Base-by-base conservation (phyloP, 331 rosid species). In the Telfairia occidentalis region DNA sequence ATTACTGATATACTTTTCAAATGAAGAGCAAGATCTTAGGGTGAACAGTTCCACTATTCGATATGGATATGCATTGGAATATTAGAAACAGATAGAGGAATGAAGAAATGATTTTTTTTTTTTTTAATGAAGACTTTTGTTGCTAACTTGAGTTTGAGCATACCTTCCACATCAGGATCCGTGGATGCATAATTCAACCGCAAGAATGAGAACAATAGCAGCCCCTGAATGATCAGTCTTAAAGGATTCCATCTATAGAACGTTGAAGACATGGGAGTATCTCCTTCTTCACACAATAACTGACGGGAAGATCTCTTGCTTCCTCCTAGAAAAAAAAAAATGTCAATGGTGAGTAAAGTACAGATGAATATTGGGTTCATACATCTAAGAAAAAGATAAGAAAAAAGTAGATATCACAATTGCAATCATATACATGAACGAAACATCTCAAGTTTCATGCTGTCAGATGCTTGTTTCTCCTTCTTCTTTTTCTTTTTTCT, bases 111-210 rank as follows among this genome's bases (percentile, higher is more conserved):
- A 26, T 38, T 38, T 38, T 38, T 38, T 38, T 1, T 40, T 55
- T 55, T 55, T 55, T 54, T 12, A 26, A 55, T 8, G 71, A 63
- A 63, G 29, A 63, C n/a, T 28, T 26, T 52, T 57, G 19, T 29
- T 16, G 48, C 8, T 43, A 71, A 71, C 6, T 19, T 19, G 12
- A 78, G 64, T 18, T 75, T 74, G 21, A 76, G 40, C 50, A 46
- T 61, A 94, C 97, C 98, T 94, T 94, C 98, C 53, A 89, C 77
- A 71, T 94, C 96, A 78, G 98, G 88, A 18, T 87, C 88, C n/a
- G 60, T 70, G 75, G 86, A 73, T 82, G 90, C 79, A 81, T 23
- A 83, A 79, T 90, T 67, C 76, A 80, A 64, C 78, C 30, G 81
- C 60, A 90, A 75, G 71, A 89, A 28, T 48, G 77, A 55, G 54